Evolutionary conservation across 306 rosid genomes (phyloP), one percentile per base, ranked within the genome.

Genomic region (Corylus heterophylla): DNA sequence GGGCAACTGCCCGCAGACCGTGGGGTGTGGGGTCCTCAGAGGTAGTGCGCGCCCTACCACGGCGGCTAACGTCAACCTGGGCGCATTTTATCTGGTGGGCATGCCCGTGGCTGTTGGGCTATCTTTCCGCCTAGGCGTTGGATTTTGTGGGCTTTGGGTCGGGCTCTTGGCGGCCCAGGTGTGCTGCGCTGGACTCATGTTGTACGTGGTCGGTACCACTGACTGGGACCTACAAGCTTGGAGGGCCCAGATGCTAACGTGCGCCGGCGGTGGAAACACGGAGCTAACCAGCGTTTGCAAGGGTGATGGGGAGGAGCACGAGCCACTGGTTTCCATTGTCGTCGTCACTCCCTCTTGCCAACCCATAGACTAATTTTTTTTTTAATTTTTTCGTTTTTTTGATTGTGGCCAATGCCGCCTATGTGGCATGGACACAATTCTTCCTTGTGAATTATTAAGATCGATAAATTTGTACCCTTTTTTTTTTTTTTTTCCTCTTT

Each of bases 1-100:
- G 1, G 98, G 98, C 0, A 95, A 95, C 82, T 95, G 98, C 11
- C 98, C 98, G 2, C 98, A 95, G 81, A 95, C 98, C 20, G 98
- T 95, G 2, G 92, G 82, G 0, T 95, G 98, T 44, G 98, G 98
- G 5, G 98, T 95, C 0, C 80, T 95, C 3, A 76, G 98, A 54
- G 98, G 98, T 16, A 89, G 92, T 12, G 98, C 98, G 1, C 77
- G 97, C 17, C 98, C 98, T 2, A 86, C 83, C 47, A 83, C 93
- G 44, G 98, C 98, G 4, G 98, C 98, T 0, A 86, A 88, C 54
- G 92, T 91, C 75, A 95, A 95, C 80, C 80, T 95, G 0, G 75
- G 95, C 62, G 98, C 98, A 10, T 95, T 95, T 77, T 95, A 95
- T 79, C 52, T 92, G 31, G 92, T 95, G 18, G 98, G 98, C 1